Percentiles rank a stretch among this genome's conserved stretches.
These are phyloP conservation scores for Ustilago shanxiensis DNA, from an alignment of 1,284 basidiomycete species.

Conservation along the genomic window DNA sequence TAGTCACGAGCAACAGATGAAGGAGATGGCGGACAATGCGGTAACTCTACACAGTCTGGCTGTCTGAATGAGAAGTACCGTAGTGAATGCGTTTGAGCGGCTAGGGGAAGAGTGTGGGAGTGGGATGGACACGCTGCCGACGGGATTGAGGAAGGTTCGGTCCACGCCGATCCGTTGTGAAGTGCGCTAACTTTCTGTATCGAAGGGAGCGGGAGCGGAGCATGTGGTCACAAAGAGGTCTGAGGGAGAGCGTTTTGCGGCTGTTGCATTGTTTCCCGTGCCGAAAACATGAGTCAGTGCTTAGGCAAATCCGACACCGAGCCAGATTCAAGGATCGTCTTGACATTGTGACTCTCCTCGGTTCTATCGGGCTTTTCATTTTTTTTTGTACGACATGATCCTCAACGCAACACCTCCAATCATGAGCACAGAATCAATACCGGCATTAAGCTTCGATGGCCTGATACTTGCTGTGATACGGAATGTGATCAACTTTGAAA, in stretches of 20 bases:
- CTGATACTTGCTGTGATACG: neutral
- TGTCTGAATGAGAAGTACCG: no score
- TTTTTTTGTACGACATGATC: neutral
- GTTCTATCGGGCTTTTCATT: slow-evolving; percentile 1
- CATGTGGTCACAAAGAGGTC: slow-evolving; percentile 3
- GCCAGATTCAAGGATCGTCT: no score
- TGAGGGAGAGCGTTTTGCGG: no score
- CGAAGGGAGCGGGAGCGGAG: neutral
- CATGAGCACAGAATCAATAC: neutral
- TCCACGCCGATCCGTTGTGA: slow-evolving; percentile 38
- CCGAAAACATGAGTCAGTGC: slow-evolving; percentile 18
- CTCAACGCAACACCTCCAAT: neutral
- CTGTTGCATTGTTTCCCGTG: slow-evolving; percentile 2
- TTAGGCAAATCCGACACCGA: slow-evolving; percentile 17
- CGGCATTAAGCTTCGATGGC: neutral
- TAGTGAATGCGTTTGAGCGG: no score
- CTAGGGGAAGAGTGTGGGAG: no score
- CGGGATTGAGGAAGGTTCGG: slow-evolving; percentile 6
- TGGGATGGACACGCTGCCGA: neutral
- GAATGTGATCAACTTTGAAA: neutral
- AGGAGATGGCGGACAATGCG: slow-evolving; percentile 31
- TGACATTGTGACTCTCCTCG: neutral
- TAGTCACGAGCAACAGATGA: neutral
- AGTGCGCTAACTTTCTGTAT: no score
- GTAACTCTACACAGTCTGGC: no score